These are phyloP conservation scores for Aschersonia sp. DNA, from an alignment of 2,329 filamentous ascomycete species.

Conservation along the genomic window DNA sequence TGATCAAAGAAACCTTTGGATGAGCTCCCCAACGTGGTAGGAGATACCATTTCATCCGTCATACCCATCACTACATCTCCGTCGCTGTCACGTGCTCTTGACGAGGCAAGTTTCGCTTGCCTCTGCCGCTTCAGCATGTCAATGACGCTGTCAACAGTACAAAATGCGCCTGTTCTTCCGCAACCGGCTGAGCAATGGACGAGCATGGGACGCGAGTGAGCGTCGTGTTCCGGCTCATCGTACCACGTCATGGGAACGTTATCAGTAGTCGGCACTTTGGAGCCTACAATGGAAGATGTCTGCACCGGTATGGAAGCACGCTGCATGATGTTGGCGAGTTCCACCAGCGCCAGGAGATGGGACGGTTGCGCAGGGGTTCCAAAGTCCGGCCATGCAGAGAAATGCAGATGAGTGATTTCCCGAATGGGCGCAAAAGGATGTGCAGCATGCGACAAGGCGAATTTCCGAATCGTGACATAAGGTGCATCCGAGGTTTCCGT, in stretches of 20 bases:
- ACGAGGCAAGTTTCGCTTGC: conserved; percentile 16
- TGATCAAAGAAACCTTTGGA: conserved; percentile 5
- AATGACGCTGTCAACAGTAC: conserved; percentile 87
- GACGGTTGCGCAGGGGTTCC: conserved; percentile 79
- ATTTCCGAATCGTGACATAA: conserved; percentile 73
- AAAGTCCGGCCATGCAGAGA: conserved; percentile 94
- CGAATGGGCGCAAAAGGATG: conserved; percentile 76
- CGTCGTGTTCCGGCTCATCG: conserved; percentile 44
- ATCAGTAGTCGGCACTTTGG: conserved; percentile 14
- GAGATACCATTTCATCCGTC: conserved; percentile 14
- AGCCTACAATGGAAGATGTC: conserved; percentile 20
- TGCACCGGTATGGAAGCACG: conserved; percentile 37
- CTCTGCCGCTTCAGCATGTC: conserved; percentile 91
- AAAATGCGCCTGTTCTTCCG: conserved; percentile 90
- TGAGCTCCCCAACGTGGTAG: conserved; percentile 8
- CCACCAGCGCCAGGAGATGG: conserved; percentile 78
- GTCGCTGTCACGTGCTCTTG: conserved; percentile 15
- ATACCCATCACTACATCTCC: conserved; percentile 32
- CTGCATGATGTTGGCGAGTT: conserved; percentile 67
- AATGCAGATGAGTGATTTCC: conserved; percentile 89
- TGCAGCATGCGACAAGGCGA: conserved; percentile 62
- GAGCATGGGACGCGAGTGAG: conserved; percentile 53
- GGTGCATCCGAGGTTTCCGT: conserved; percentile 40
- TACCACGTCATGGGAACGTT: conserved; percentile 27
- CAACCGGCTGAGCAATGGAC: conserved; percentile 96